Evolutionary conservation across 176 grass and related monocot species (phyloP), one percentile per base, ranked within the genome.

Genomic region (Hyparrhenia diplandra): DNA sequence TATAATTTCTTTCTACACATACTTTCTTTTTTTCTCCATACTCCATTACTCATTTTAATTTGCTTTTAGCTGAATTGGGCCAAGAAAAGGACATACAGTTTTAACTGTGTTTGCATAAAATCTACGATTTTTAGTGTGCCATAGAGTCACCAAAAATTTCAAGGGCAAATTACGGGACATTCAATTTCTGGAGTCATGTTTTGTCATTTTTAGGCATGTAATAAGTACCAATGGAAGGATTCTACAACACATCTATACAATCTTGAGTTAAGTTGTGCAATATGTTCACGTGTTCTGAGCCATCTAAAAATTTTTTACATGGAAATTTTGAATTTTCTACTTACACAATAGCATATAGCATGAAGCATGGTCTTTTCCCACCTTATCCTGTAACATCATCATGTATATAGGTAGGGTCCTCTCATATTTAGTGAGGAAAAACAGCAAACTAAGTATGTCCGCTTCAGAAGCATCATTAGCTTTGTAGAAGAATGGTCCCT

Each of bases 31-130:
- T 46, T 46, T n/a, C 13, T 29, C 18, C 20, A 61, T 3, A 46
- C 9, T 25, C 23, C 23, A 3, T 60, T 61, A 69, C n/a, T n/a
- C 31, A 24, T 70, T 25, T 76, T 27, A 51, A 42, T 63, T 43
- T 76, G 23, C 72, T 82, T n/a, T 82, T n/a, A 30, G 5, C 41
- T 60, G 14, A 76, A 46, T 31, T 13, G 30, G 78, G 27, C 64
- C 24, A 71, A 64, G 28, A n/a, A n/a, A n/a, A n/a, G n/a, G n/a
- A 5, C 58, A 62, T 29, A 78, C 57, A 47, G 20, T 59, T 68
- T 35, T 27, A 31, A 47, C 24, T 64, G n/a, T 47, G 52, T 40
- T 71, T 5, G 25, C 70, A 27, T 21, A 32, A 34, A 28, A 67
- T 30, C 63, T 20, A 78, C n/a, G n/a, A n/a, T n/a, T 47, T 77